These are phyloP conservation scores for Candida gigantensis DNA, from an alignment of 1,139 yeast genomes.

Conservation along the genomic window DNA sequence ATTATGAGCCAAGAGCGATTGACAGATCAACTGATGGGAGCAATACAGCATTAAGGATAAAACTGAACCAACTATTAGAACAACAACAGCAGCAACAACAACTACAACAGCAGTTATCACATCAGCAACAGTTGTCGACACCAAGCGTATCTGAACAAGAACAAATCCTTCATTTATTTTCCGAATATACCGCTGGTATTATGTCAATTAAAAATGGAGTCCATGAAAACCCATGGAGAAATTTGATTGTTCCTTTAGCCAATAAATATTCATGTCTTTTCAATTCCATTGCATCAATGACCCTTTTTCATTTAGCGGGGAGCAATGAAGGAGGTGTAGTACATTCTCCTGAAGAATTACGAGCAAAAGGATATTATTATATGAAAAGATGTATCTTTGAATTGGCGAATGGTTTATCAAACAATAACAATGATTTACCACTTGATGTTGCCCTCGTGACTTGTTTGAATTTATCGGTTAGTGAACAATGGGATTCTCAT, in stretches of 20 bases:
- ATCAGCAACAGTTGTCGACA: too few species aligned
- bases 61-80: constrained; percentile 1
- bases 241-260: constrained; percentile 58
- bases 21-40: too few species aligned
- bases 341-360: constrained; percentile 35
- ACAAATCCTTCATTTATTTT: constrained; percentile 36
- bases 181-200: constrained; percentile 57
- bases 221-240: constrained; percentile 68
- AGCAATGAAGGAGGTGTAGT: constrained; percentile 25
- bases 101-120: too few species aligned
- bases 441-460: constrained; percentile 69
- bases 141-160: constrained; percentile 35
- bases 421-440: constrained; percentile 38
- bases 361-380: constrained; percentile 54
- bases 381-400: constrained; percentile 63
- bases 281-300: constrained; percentile 66
- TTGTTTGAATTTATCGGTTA: constrained; percentile 60
- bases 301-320: constrained; percentile 61
- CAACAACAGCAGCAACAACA: too few species aligned
- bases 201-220: constrained; percentile 66
- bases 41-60: background rate
- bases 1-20: constrained; percentile 7
- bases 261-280: constrained; percentile 53
- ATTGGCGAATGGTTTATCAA: constrained; percentile 56
- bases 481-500: constrained; percentile 71